phyloP scores from a whole-genome alignment of 768 basidiomycete genomes.

The Trametes coccinea region DNA sequence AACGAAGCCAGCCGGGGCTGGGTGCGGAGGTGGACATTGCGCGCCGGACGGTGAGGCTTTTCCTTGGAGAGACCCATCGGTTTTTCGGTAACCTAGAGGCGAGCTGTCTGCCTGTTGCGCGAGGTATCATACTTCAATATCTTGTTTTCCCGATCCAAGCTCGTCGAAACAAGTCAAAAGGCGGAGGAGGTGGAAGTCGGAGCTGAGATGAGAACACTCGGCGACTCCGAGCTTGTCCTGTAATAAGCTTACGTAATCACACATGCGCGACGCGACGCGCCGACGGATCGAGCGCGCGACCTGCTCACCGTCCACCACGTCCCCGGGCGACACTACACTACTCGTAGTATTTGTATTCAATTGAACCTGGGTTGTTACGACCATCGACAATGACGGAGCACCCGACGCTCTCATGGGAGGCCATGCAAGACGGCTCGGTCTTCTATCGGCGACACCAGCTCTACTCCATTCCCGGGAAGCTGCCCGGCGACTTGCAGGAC shows the following conservation, averaged over 20 bases:
- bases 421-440: conserved; percentile 82
- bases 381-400: conserved; percentile 51
- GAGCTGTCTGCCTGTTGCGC: background rate
- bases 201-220: too few relatives aligned
- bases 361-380: too few relatives aligned
- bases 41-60: background rate
- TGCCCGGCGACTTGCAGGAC: conserved; percentile 70
- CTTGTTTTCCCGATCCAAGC: too few relatives aligned
- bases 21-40: conserved; percentile 1
- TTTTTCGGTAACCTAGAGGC: background rate
- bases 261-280: too few relatives aligned
- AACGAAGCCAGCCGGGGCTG: conserved; percentile 4
- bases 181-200: too few relatives aligned
- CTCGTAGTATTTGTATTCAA: too few relatives aligned
- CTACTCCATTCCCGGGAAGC: conserved; percentile 78
- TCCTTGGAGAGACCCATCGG: background rate
- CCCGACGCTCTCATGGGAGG: conserved; percentile 84
- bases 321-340: too few relatives aligned
- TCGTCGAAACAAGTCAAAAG: background rate
- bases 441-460: conserved; percentile 88
- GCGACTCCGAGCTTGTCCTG: too few relatives aligned
- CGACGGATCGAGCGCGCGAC: too few relatives aligned
- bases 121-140: background rate
- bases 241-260: too few relatives aligned
- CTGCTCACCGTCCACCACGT: too few relatives aligned